Evolutionary conservation across 202 grass and related monocot species (phyloP).

Genomic region (Digitaria exilis): DNA sequence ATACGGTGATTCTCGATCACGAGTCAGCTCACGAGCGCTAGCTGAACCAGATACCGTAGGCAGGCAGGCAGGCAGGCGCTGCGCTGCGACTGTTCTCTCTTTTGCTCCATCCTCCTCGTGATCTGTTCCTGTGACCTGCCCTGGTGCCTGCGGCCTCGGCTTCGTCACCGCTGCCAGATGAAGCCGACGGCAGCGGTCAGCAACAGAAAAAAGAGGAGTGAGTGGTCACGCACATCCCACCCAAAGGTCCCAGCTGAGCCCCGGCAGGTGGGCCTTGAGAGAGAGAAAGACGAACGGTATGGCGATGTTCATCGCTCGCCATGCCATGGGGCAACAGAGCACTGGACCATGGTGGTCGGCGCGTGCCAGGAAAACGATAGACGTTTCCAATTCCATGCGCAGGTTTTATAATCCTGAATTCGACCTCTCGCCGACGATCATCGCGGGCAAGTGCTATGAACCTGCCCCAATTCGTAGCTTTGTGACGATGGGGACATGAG

Average conservation of each 20-base stretch:
- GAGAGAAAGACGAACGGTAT: neutral
- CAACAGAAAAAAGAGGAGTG: constrained; percentile 26
- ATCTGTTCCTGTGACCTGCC: neutral
- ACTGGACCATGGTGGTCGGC: constrained; percentile 26
- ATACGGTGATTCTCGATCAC: neutral
- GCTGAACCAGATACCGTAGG: neutral
- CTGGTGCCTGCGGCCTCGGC: neutral
- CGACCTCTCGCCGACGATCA: neutral
- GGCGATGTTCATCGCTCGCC: constrained; percentile 5
- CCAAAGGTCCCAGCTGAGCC: neutral
- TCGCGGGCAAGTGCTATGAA: neutral
- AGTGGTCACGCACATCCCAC: neutral
- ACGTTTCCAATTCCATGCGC: neutral
- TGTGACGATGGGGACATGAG: neutral
- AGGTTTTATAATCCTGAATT: constrained; percentile 13
- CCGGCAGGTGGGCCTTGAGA: neutral
- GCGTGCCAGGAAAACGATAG: neutral
- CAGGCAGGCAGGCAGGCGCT: neutral
- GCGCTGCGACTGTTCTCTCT: neutral
- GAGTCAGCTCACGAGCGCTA: neutral
- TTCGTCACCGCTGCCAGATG: constrained; percentile 31
- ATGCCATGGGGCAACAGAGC: no score
- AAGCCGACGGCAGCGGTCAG: constrained; percentile 20
- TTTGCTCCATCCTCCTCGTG: neutral
- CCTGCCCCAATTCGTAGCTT: neutral